Evolutionary conservation across 768 basidiomycete species (phyloP).

Genomic region (Gloeopeniophorella convolvens): DNA sequence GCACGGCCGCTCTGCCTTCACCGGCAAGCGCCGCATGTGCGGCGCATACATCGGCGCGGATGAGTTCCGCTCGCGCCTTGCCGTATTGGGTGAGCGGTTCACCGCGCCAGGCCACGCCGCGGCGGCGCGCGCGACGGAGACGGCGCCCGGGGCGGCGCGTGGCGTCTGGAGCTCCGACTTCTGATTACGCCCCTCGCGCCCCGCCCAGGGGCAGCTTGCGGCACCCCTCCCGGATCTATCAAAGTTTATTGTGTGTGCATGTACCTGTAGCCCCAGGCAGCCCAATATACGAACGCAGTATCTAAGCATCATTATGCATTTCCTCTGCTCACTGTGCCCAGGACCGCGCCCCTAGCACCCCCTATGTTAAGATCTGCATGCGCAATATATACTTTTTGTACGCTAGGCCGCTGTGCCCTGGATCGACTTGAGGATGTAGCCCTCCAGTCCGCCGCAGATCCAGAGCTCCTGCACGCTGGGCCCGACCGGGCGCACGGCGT

Average conservation of each 20-base stretch:
- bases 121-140: not conserved
- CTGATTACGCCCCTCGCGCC: constrained; percentile 2
- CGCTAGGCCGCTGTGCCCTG: constrained; percentile 24
- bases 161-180: constrained; percentile 23
- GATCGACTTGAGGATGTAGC: constrained; percentile 77
- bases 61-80: constrained; percentile 79
- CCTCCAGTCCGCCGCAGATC: constrained; percentile 92
- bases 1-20: constrained; percentile 89
- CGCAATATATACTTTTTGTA: not conserved
- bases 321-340: not conserved
- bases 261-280: not conserved
- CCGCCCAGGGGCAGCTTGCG: too few relatives aligned
- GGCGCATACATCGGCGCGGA: constrained; percentile 92
- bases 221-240: too few relatives aligned
- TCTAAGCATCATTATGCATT: not conserved
- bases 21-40: constrained; percentile 86
- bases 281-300: not conserved
- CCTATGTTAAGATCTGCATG: not conserved
- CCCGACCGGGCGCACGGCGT: constrained; percentile 73
- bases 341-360: not conserved
- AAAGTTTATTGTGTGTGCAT: not conserved
- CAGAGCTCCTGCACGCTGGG: constrained; percentile 96
- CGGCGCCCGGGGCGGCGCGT: not conserved
- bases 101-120: constrained; percentile 24
- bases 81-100: constrained; percentile 59